These are phyloP conservation scores for Corylus heterophylla DNA, from an alignment of 306 rosid species.

Conservation along the genomic window DNA sequence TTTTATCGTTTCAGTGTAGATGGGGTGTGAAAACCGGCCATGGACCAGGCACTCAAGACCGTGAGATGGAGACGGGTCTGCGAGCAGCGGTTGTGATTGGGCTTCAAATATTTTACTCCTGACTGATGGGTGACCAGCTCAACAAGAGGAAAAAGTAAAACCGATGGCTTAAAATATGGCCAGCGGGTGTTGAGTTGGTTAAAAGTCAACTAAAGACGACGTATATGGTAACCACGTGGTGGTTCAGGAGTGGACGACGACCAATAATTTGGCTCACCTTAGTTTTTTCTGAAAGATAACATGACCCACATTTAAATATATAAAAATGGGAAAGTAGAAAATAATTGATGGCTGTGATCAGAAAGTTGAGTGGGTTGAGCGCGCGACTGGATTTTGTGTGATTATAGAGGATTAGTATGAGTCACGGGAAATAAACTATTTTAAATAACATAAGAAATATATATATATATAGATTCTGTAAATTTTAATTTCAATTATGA, in stretches of 20 bases:
- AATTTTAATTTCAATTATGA: too few species aligned
- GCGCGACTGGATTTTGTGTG: not conserved
- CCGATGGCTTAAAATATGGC: too few species aligned
- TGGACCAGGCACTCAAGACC: not conserved
- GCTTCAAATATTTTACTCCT: too few species aligned
- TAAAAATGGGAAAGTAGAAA: not conserved
- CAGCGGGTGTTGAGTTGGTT: not conserved
- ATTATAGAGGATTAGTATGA: not conserved
- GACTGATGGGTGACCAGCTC: too few species aligned
- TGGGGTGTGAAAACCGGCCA: not conserved
- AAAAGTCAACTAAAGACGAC: not conserved
- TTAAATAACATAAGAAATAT: too few species aligned
- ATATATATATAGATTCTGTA: too few species aligned
- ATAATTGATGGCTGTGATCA: not conserved
- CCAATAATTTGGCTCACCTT: not conserved
- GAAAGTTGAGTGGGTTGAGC: not conserved
- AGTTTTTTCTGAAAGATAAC: too few species aligned
- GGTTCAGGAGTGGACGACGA: not conserved
- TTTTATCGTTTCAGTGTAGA: not conserved
- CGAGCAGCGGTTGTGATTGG: not conserved
- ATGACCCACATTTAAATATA: not conserved
- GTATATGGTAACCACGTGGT: not conserved
- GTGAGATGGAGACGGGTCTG: not conserved
- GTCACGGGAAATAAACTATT: not conserved
- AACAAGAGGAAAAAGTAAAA: too few species aligned